Percentiles rank a stretch among this genome's conserved stretches.
These are phyloP conservation scores for Cercospora citrullina DNA, from an alignment of 2,329 filamentous ascomycete genomes.

Conservation along the genomic window DNA sequence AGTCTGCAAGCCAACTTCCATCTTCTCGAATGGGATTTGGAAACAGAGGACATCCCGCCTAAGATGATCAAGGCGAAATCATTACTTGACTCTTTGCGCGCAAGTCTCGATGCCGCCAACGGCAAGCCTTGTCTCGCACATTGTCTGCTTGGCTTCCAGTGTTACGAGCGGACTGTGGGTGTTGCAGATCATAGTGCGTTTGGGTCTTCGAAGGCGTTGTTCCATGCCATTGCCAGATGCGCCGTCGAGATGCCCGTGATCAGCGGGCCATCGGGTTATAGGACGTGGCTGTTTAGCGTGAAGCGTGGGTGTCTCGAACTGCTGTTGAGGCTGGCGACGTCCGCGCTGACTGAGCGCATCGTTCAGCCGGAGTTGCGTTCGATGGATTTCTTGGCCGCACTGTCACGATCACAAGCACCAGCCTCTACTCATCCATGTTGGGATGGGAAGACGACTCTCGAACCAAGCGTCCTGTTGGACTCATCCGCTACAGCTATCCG, in stretches of 20 bases:
- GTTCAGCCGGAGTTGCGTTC: conserved; percentile 77
- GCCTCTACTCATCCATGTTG: conserved; percentile 69
- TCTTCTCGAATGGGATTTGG: conserved; percentile 79
- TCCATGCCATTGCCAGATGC: conserved; percentile 73
- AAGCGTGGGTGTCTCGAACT: conserved; percentile 57
- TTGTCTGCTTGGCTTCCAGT: conserved; percentile 82
- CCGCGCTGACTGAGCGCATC: conserved; percentile 71
- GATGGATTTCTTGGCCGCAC: conserved; percentile 75
- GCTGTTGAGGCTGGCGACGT: conserved; percentile 78
- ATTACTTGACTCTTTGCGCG: conserved; percentile 81
- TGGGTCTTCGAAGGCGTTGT: conserved; percentile 69
- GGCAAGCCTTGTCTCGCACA: conserved; percentile 86
- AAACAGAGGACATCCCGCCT: conserved; percentile 65
- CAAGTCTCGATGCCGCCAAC: conserved; percentile 72
- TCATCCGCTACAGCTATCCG: conserved; percentile 68
- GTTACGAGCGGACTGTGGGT: conserved; percentile 68
- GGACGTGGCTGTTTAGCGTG: conserved; percentile 46
- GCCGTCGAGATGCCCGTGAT: conserved; percentile 55
- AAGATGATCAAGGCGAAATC: conserved; percentile 76
- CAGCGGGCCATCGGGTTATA: conserved; percentile 38
- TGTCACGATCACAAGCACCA: conserved; percentile 70
- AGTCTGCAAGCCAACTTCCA: conserved; percentile 80
- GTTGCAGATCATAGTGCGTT: conserved; percentile 70
- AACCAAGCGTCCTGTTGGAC: conserved; percentile 67
- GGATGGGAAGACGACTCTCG: conserved; percentile 65